phyloP scores from a whole-genome alignment of 1,284 basidiomycete species.

The Trichosporon inkin region DNA sequence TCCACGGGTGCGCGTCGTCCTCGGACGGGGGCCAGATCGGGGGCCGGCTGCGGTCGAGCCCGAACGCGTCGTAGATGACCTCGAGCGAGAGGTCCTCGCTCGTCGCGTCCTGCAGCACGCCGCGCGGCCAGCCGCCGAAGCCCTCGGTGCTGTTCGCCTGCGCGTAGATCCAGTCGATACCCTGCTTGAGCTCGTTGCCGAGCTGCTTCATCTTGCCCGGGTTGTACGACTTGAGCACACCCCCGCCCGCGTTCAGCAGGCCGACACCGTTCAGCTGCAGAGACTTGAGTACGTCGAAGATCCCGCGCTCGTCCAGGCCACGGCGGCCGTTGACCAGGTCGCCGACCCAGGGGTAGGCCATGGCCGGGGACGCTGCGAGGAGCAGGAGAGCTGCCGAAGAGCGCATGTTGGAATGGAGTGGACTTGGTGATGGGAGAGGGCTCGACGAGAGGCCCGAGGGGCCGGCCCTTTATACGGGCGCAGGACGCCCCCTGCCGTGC shows the following conservation, averaged over 20 bases:
- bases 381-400: background rate
- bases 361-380: background rate
- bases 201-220: constrained; percentile 1
- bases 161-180: background rate
- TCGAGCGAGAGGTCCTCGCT: background rate
- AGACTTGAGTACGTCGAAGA: background rate
- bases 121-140: background rate
- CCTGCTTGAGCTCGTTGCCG: constrained; percentile 5
- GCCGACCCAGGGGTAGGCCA: constrained; percentile 3
- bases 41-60: background rate
- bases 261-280: background rate
- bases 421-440: too few relatives aligned
- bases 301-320: background rate
- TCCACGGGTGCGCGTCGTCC: constrained; percentile 26
- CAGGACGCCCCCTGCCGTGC: too few relatives aligned
- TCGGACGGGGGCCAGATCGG: constrained; percentile 10
- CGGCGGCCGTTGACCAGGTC: background rate
- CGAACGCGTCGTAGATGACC: constrained; percentile 3
- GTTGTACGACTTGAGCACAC: background rate
- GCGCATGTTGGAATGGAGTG: background rate
- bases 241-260: background rate
- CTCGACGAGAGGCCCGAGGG: too few relatives aligned
- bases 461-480: too few relatives aligned
- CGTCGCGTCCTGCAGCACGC: background rate
- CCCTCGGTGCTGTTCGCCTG: background rate